These are phyloP conservation scores for Pseudonectria buxi DNA, from an alignment of 2,329 filamentous ascomycete species.

Conservation along the genomic window DNA sequence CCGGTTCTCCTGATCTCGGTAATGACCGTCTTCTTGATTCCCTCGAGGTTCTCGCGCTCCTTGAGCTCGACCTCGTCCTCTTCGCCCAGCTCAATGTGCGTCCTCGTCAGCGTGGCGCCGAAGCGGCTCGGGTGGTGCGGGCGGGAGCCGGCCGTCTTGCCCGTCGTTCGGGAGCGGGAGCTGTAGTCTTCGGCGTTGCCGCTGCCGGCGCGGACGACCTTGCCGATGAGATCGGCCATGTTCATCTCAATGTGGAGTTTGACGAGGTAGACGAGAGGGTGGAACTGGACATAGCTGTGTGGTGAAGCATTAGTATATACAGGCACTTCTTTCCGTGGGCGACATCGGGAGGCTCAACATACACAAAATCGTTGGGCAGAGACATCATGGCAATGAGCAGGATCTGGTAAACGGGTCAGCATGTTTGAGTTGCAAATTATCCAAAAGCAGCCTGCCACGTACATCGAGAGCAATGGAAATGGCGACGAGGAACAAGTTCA, in stretches of 20 bases:
- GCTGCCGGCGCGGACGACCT: slow-evolving; percentile 20
- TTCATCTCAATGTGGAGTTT: slow-evolving; percentile 25
- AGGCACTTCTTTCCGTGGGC: too few relatives aligned
- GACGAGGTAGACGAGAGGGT: slow-evolving; percentile 21
- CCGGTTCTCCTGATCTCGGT: slow-evolving; percentile 12
- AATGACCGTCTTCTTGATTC: slow-evolving; percentile 18
- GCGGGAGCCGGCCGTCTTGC: slow-evolving; percentile 7
- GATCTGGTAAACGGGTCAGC: slow-evolving; percentile 7
- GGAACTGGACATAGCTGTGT: slow-evolving; percentile 21
- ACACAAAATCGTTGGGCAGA: slow-evolving; percentile 22
- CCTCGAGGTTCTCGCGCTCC: slow-evolving; percentile 15
- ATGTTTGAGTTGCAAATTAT: too few relatives aligned
- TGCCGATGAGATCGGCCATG: slow-evolving; percentile 23
- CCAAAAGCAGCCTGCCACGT: neutral
- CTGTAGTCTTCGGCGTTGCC: slow-evolving; percentile 9
- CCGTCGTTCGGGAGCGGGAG: slow-evolving; percentile 12
- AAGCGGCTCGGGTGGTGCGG: slow-evolving; percentile 11
- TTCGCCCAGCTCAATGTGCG: slow-evolving; percentile 19
- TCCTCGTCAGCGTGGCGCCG: slow-evolving; percentile 9
- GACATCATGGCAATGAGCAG: slow-evolving; percentile 23
- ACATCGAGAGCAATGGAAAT: slow-evolving; percentile 24
- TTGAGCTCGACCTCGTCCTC: slow-evolving; percentile 20
- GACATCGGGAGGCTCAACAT: slow-evolving; percentile 2
- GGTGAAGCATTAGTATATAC: neutral
- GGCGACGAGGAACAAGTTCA: slow-evolving; percentile 23